A percentile compares a stretch with the other conserved stretches of the same genome.
These are phyloP conservation scores for Ceratocystis alfenasii DNA, from an alignment of 2,329 filamentous ascomycete species.

Conservation along the genomic window DNA sequence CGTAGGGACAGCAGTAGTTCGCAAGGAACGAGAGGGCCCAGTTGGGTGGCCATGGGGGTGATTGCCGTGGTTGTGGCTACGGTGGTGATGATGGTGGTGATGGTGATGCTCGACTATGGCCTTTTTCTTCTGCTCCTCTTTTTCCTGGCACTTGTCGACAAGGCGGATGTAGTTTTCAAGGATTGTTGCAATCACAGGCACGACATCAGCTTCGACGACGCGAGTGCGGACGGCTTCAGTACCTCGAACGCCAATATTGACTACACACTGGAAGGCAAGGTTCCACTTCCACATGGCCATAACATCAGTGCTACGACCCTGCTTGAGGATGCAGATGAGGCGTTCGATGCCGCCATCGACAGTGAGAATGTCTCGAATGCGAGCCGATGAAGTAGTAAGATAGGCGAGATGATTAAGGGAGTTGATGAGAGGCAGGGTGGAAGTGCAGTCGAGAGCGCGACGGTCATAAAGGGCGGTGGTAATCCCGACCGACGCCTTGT, in stretches of 20 bases:
- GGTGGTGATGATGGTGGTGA: constrained; percentile 14
- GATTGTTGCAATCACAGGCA: constrained; percentile 95
- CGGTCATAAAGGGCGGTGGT: constrained; percentile 97
- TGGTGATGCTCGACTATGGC: constrained; percentile 34
- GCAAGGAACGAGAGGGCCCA: constrained; percentile 32
- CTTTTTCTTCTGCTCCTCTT: constrained; percentile 42
- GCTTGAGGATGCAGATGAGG: constrained; percentile 93
- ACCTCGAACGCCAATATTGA: constrained; percentile 94
- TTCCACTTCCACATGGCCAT: constrained; percentile 99
- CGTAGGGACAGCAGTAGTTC: not conserved
- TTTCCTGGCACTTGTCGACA: constrained; percentile 80
- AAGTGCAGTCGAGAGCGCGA: constrained; percentile 93
- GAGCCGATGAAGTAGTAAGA: constrained; percentile 91
- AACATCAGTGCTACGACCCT: constrained; percentile 91
- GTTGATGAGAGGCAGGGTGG: constrained; percentile 93
- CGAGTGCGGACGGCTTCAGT: constrained; percentile 88
- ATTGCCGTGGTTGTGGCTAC: constrained; percentile 24
- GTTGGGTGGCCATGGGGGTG: constrained; percentile 35
- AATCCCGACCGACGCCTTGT: constrained; percentile 98
- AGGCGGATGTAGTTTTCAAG: constrained; percentile 97
- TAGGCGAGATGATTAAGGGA: constrained; percentile 98
- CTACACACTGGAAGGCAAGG: constrained; percentile 94
- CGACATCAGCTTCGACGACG: constrained; percentile 97
- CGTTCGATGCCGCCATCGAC: constrained; percentile 97
- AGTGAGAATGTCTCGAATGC: constrained; percentile 93